phyloP scores from a whole-genome alignment of 2,329 filamentous ascomycete genomes.

The Dactylellina leptospora region DNA sequence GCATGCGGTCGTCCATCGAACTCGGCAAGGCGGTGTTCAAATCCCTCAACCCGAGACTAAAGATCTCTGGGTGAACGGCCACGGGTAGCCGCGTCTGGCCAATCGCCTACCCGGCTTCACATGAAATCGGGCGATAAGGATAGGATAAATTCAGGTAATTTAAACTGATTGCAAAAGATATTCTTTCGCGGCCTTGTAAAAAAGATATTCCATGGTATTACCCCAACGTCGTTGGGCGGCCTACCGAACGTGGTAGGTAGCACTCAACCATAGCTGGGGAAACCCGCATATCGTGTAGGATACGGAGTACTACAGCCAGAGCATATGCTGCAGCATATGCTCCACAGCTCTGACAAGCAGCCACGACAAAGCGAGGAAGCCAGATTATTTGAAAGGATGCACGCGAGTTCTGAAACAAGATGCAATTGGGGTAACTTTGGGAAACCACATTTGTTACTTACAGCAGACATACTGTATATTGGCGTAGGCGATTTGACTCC shows the following conservation, averaged over 20 bases:
- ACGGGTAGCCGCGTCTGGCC: slow-evolving; percentile 43
- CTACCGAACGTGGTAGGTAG: no score
- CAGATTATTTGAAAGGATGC: not conserved
- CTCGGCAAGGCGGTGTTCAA: slow-evolving; percentile 34
- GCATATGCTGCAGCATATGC: not conserved
- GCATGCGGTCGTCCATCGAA: slow-evolving; percentile 19
- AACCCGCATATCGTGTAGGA: not conserved
- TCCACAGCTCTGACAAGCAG: not conserved
- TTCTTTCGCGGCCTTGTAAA: no score
- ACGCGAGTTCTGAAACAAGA: slow-evolving; percentile 11
- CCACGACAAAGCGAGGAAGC: not conserved
- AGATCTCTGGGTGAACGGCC: slow-evolving; percentile 8
- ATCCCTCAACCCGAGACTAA: slow-evolving; percentile 41
- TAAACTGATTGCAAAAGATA: slow-evolving; percentile 22
- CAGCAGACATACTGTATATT: slow-evolving; percentile 52
- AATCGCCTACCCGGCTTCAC: slow-evolving; percentile 26
- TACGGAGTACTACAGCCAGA: no score
- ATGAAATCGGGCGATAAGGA: slow-evolving; percentile 36
- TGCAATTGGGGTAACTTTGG: slow-evolving; percentile 25
- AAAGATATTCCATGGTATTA: slow-evolving; percentile 14
- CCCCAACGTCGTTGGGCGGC: slow-evolving; percentile 33
- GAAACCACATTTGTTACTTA: slow-evolving; percentile 28
- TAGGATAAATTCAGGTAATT: slow-evolving; percentile 35
- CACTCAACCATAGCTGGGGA: slow-evolving; percentile 15
- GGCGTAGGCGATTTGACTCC: slow-evolving; percentile 51